Evolutionary conservation across 345 rosid species (phyloP), one percentile per base, ranked within the genome.

Genomic region (Hypericum perforatum): DNA sequence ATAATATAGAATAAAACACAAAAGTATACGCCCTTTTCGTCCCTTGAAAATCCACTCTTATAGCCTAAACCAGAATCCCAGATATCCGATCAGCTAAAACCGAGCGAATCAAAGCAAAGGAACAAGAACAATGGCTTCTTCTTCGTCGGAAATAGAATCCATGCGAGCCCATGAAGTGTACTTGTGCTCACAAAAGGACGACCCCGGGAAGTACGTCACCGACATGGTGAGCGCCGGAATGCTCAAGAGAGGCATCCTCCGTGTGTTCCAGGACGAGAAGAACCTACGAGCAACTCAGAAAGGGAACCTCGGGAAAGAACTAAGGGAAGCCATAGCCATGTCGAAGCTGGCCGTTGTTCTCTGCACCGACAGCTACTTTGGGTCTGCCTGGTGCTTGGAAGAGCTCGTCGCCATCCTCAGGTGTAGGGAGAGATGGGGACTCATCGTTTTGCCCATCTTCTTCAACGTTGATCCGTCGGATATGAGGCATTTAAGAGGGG

Each of bases 261-360:
- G 32, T 1, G 14, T 9, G 6, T 44, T 44, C 48, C 11, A 44
- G 14, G 48, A 44, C 13, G 48, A 44, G 48, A 3, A 44, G 14
- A 6, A 11, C 4, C 48, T 44, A 7, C 11, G 48, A 15, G 12
- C 11, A 5, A 44, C 7, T 6, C 48, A 44, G 48, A 44, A 11
- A 44, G 48, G 48, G 48, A 44, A 44, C 14, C 48, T 44, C 14
- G 48, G 48, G 13, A 44, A 15, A 11, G 48, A 44, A 7, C 48
- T 44, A 1, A 44, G 14, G 14, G 13, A 44, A 44, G 48, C 48
- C 11, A 44, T 44, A 6, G 48, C 14, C 14, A 44, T 44, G 48
- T 44, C 48, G 1, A 44, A 44, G 48, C 11, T 44, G 7, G 11
- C 48, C 11, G 14, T 44, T 5, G 48, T 44, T 9, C 12, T 44